Conservation (phyloP, 192 early-diverging fungal species). For the Funneliformis mosseae region DNA sequence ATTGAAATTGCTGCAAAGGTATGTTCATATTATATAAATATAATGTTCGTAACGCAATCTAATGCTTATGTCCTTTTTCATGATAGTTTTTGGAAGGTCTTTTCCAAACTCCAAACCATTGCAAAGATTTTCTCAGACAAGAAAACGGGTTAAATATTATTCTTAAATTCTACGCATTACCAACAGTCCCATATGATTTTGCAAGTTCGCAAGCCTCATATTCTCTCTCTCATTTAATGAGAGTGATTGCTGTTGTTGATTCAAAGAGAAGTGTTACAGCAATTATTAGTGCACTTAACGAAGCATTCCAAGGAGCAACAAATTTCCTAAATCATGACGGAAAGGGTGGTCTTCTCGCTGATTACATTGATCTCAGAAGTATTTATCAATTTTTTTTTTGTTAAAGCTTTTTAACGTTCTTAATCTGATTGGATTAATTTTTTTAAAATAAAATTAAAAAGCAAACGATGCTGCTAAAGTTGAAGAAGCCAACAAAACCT, state of each 20-base stretch:
- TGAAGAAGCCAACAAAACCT: slow-evolving; percentile 50
- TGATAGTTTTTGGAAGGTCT: slow-evolving; percentile 81
- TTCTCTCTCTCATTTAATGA: slow-evolving; percentile 71
- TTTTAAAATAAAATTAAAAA: neutral
- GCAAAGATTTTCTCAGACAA: slow-evolving; percentile 70
- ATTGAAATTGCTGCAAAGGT: slow-evolving; percentile 71
- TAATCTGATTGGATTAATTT: neutral
- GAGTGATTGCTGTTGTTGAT: slow-evolving; percentile 69
- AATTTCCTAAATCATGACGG: slow-evolving; percentile 49
- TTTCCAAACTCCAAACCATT: slow-evolving; percentile 76
- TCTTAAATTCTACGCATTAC: slow-evolving; percentile 64
- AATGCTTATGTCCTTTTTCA: neutral
- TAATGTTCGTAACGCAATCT: neutral
- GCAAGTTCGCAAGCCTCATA: slow-evolving; percentile 62
- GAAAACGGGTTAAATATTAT: slow-evolving; percentile 65
- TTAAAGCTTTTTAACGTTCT: neutral
- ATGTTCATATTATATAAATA: slow-evolving; percentile 25
- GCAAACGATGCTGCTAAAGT: slow-evolving; percentile 5
- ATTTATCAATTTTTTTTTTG: neutral
- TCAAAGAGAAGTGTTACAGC: slow-evolving; percentile 53
- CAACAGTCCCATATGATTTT: slow-evolving; percentile 75
- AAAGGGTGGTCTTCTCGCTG: slow-evolving; percentile 44
- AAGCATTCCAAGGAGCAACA: slow-evolving; percentile 46
- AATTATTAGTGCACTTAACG: slow-evolving; percentile 58
- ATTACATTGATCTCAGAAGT: slow-evolving; percentile 69